Evolutionary conservation across 139 green algal species (phyloP).

Genomic region (Tetraselmis striata): DNA sequence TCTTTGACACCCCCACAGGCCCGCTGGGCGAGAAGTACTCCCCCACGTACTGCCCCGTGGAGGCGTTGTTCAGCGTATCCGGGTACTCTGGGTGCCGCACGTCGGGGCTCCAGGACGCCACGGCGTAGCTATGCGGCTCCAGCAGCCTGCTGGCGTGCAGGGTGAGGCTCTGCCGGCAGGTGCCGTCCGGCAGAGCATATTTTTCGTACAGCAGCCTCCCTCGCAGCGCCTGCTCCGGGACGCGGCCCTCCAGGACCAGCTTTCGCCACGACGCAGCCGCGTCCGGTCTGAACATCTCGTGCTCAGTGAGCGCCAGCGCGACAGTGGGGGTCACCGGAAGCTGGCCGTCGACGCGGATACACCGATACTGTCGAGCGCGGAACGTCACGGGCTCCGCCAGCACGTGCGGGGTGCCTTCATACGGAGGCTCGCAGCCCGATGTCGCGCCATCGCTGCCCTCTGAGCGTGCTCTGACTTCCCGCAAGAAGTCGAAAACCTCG

Average conservation of each 20-base stretch:
- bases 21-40: not conserved
- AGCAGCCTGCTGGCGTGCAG: not conserved
- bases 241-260: not conserved
- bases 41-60: not conserved
- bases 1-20: not conserved
- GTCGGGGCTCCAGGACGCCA: not conserved
- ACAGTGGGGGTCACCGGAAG: not conserved
- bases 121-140: not conserved
- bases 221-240: not conserved
- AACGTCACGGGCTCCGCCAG: too few relatives aligned
- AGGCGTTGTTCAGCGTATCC: not conserved
- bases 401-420: too few relatives aligned
- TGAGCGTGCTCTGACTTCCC: slow-evolving; percentile 6
- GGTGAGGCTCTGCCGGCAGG: not conserved
- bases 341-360: not conserved
- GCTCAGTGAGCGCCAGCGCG: not conserved
- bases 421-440: too few relatives aligned
- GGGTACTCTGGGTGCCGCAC: not conserved
- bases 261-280: not conserved
- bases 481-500: slow-evolving; percentile 19
- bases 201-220: not conserved
- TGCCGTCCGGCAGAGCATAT: not conserved
- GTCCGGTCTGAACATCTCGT: not conserved
- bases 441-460: not conserved
- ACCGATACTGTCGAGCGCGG: not conserved